Percentiles rank a stretch among this genome's conserved stretches.
Conservation (phyloP, 306 rosid genomes). For the Nissolia schottii region DNA sequence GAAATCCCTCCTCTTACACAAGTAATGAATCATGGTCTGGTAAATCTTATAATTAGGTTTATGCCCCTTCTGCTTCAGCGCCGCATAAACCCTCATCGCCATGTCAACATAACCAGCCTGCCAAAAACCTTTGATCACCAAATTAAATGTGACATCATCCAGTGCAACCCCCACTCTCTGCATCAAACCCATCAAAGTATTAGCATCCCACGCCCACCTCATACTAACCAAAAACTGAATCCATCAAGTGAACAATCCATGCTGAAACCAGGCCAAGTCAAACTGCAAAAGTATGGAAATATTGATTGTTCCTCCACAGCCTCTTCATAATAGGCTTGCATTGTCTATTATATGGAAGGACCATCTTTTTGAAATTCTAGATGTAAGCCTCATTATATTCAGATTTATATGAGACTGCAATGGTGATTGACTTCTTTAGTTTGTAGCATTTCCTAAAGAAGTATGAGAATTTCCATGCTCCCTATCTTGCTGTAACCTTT, state of each 20-base stretch:
- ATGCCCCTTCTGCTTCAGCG: constrained; percentile 40
- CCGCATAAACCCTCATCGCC: constrained; percentile 65
- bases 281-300: background rate
- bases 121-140: constrained; percentile 74
- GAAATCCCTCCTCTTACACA: constrained; percentile 57
- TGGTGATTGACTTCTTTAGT: background rate
- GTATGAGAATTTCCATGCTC: constrained; percentile 18
- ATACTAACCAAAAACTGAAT: constrained; percentile 45
- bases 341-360: background rate
- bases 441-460: background rate
- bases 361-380: constrained; percentile 5
- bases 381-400: background rate
- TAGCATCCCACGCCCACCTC: constrained; percentile 73
- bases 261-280: background rate
- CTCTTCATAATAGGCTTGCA: background rate
- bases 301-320: background rate
- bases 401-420: constrained; percentile 11
- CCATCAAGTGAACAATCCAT: background rate
- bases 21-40: constrained; percentile 86
- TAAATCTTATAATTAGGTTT: constrained; percentile 57
- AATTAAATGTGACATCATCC: constrained; percentile 63
- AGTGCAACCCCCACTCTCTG: constrained; percentile 42
- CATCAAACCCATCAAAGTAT: constrained; percentile 50
- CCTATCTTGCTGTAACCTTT: constrained; percentile 20
- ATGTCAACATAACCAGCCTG: constrained; percentile 51